phyloP scores from a whole-genome alignment of 371 early-diverging fungal genomes.

The Syncephalastrum racemosum region DNA sequence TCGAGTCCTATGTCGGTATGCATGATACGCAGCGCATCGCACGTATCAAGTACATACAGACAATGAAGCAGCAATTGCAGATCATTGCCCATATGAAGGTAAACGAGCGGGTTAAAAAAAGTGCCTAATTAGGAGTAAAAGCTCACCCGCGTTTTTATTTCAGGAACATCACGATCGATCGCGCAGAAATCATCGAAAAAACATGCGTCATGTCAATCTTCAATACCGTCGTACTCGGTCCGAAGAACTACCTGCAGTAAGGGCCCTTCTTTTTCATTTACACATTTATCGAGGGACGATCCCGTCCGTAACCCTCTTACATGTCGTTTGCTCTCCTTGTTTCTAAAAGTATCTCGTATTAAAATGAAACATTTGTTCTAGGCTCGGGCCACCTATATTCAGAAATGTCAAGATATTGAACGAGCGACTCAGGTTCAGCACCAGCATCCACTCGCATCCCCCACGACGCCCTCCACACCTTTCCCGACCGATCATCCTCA shows the following conservation, averaged over 20 bases:
- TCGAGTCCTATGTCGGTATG: conserved; percentile 14
- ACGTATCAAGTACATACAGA: conserved; percentile 20
- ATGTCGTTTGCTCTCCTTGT: no score
- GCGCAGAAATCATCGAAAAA: conserved; percentile 16
- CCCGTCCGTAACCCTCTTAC: not conserved
- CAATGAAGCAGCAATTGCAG: conserved; percentile 22
- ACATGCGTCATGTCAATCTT: conserved; percentile 15
- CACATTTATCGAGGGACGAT: not conserved
- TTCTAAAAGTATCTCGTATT: no score
- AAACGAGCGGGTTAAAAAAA: conserved; percentile 4
- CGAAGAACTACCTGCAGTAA: conserved; percentile 11
- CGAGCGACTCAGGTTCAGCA: not conserved
- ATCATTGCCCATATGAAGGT: conserved; percentile 21
- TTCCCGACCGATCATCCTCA: not conserved
- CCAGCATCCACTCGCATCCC: conserved; percentile 1
- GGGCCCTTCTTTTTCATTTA: not conserved
- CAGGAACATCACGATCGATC: conserved; percentile 25
- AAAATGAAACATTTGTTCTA: conserved; percentile 2
- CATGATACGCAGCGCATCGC: conserved; percentile 9
- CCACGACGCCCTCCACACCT: conserved; percentile 1
- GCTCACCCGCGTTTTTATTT: not conserved
- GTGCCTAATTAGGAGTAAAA: conserved; percentile 7
- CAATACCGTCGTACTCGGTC: conserved; percentile 15
- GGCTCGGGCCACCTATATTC: conserved; percentile 3
- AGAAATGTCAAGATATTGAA: conserved; percentile 4